Evolutionary conservation across 345 rosid species (phyloP), one percentile per base, ranked within the genome.

Genomic region (Gossypium bickii): DNA sequence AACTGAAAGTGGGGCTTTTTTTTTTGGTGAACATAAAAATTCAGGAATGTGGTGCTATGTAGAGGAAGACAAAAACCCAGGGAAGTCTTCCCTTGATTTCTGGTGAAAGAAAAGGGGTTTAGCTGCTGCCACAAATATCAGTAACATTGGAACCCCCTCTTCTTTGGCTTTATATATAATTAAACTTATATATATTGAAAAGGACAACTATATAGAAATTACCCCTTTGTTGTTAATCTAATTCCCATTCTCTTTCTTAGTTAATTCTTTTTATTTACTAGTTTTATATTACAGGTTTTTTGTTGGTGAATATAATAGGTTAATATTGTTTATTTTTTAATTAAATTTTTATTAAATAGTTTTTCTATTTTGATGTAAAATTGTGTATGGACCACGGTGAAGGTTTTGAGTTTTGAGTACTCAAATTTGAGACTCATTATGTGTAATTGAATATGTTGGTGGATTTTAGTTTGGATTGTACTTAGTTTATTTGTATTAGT

Each of bases 121-220:
- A 24, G 20, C 76, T 9, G n/a, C 64, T 77, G 51, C 12, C 53
- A 11, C 53, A 11, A 29, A 13, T 25, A 53, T n/a, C 22, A 76
- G 74, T 76, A 67, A 55, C 80, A 75, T 75, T 78, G 86, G 82
- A 82, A 79, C 75, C 74, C 73, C 80, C 59, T 79, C 84, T 82
- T 76, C 81, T 85, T 83, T 89, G 93, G 90, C 89, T 80, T 83
- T 85, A 72, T 78, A 76, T 83, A 78, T 22, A 53, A 60, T 78
- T 73, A 57, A 2, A 73, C 77, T 69, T 73, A 76, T n/a, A 81
- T 77, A 9, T 20, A 73, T 79, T 41, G 69, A 25, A 58, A 18
- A 38, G 57, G 68, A 74, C 79, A 75, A 69, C 47, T 66, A 25
- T 72, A 34, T 25, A 29, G 47, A 69, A 75, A 79, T 52, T 58